Conservation (phyloP, 768 basidiomycete genomes). For the Rhizopogon sp. region DNA sequence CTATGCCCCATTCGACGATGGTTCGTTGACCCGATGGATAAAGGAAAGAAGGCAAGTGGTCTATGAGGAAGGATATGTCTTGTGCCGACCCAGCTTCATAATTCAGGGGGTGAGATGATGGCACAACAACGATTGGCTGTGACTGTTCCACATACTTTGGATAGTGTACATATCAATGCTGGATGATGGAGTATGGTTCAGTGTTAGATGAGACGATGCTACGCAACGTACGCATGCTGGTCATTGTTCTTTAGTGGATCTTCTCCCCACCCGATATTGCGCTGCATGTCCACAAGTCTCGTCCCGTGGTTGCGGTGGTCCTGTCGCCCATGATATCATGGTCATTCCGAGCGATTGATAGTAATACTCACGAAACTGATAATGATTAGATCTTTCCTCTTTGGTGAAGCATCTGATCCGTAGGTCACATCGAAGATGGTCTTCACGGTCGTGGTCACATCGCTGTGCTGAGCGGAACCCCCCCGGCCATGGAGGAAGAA, state of each 20-base stretch:
- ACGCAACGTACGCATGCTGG: slow-evolving; percentile 22
- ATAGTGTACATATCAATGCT: slow-evolving; percentile 28
- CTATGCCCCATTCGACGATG: slow-evolving; percentile 65
- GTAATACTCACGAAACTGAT: slow-evolving; percentile 20
- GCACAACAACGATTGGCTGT: no score
- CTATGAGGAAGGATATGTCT: slow-evolving; percentile 79
- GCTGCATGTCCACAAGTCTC: slow-evolving; percentile 18
- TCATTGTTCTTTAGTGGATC: slow-evolving; percentile 19
- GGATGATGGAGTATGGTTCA: slow-evolving; percentile 3
- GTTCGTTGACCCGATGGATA: slow-evolving; percentile 61
- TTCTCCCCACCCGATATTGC: slow-evolving; percentile 21
- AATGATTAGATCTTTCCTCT: slow-evolving; percentile 22
- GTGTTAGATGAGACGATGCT: background rate
- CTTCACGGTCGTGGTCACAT: slow-evolving; percentile 12
- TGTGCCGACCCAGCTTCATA: slow-evolving; percentile 52
- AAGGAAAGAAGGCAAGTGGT: slow-evolving; percentile 69
- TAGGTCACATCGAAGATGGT: slow-evolving; percentile 20
- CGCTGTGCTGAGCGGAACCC: background rate
- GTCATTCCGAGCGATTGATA: background rate
- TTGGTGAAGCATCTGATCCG: background rate
- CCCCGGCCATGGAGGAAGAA: slow-evolving; percentile 26
- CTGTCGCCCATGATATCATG: slow-evolving; percentile 4
- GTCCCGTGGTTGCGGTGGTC: slow-evolving; percentile 28
- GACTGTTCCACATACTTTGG: slow-evolving; percentile 17
- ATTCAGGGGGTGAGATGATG: background rate